Evolutionary conservation across 208 protist genomes (phyloP).

Genomic region (Leishmania aethiopica): DNA sequence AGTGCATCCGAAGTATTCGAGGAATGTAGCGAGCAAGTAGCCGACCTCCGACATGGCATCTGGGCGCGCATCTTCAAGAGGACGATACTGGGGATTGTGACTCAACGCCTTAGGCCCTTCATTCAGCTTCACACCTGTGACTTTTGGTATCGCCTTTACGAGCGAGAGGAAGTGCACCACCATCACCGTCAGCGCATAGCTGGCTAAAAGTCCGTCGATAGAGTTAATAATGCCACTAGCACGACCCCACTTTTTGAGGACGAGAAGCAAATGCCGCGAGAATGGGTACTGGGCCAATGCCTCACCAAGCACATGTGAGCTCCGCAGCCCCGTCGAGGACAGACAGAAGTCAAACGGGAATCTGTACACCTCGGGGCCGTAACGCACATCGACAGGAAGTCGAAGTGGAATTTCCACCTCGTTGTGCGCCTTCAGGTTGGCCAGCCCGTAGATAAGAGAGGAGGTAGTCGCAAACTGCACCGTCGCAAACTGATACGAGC

Average conservation of each 20-base stretch:
- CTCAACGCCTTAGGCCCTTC: conserved; percentile 59
- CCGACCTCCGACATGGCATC: conserved; percentile 67
- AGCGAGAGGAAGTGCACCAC: conserved; percentile 80
- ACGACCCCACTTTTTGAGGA: conserved; percentile 88
- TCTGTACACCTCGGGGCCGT: conserved; percentile 86
- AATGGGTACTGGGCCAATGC: conserved; percentile 70
- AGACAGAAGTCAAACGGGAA: conserved; percentile 92
- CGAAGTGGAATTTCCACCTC: conserved; percentile 80
- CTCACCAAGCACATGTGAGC: conserved; percentile 79
- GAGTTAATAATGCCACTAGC: conserved; percentile 81
- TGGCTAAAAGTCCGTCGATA: conserved; percentile 88
- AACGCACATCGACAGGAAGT: conserved; percentile 71
- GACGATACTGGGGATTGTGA: conserved; percentile 55
- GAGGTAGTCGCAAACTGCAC: conserved; percentile 72
- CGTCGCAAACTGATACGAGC: conserved; percentile 72
- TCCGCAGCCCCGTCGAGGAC: conserved; percentile 81
- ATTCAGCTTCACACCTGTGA: conserved; percentile 38
- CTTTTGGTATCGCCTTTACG: conserved; percentile 58
- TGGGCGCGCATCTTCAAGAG: conserved; percentile 34
- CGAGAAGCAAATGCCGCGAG: conserved; percentile 80
- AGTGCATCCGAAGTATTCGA: conserved; percentile 84
- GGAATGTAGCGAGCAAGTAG: conserved; percentile 75
- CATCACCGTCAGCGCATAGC: conserved; percentile 90
- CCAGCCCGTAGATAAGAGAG: conserved; percentile 68
- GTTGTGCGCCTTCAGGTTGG: conserved; percentile 69